Base-by-base conservation (phyloP, 2,329 filamentous ascomycete species). In the Alternaria consortialis region DNA sequence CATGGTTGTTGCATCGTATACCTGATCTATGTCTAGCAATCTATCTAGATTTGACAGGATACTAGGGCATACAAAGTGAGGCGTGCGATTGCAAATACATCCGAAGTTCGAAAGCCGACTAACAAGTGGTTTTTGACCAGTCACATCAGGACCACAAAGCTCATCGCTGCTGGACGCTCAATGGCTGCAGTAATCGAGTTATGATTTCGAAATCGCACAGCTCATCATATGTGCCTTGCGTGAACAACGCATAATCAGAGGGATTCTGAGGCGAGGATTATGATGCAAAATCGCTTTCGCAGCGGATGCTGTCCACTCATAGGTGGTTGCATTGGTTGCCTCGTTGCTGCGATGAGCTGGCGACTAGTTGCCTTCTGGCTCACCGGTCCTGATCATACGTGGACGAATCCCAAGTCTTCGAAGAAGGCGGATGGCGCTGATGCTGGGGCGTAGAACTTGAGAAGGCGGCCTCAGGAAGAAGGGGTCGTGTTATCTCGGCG, bases 371-470 rank as follows among this genome's bases (percentile, higher is more conserved):
- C 46, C 54, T 56, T 43, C 15, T 42, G 13, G 13, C 20, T 42
- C 36, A 56, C 54, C 54, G 54, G 36, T 51, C 34, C 43, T 51
- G 20, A 27, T 7, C 9, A 8, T 17, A 34, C 44, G 15, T 43
- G 36, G 44, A 29, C 54, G 34, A 56, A 36, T 51, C 36, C 25
- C 12, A 27, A 7, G 23, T 40, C 48, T 15, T 29, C 15, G 12
- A 13, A 8, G 13, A 40, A 13, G 4, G 23, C 34, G n/a, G 15
- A 17, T 27, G 11, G 25, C 48, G 23, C 34, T 4, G 15, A 20
- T 29, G n/a, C n/a, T 6, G 36, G 48, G 25, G 5, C 31, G 25
- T 2, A 15, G n/a, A 15, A 36, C 17, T 29, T 5, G 2, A 29
- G 2, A 20, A 25, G 34, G 50, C 25, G 36, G n/a, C 34, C 36